phyloP scores from a whole-genome alignment of 495 filamentous ascomycete genomes.

The Letharia lupina region DNA sequence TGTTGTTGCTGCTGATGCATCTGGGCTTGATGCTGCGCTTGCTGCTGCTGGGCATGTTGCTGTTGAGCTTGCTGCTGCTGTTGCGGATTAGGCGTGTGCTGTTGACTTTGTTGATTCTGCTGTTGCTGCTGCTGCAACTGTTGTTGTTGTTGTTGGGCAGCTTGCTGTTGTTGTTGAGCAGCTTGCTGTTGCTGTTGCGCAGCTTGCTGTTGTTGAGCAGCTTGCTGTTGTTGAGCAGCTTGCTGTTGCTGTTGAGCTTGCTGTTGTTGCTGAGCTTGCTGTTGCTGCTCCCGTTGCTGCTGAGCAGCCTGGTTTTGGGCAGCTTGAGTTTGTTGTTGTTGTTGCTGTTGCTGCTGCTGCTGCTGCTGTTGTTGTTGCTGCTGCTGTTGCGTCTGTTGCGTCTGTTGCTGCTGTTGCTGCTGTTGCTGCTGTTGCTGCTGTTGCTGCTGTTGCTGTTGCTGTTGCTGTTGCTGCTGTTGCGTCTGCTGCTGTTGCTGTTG shows the following conservation, averaged over 20 bases:
- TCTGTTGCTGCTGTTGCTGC: conserved; percentile 19
- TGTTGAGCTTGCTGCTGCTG: conserved; percentile 32
- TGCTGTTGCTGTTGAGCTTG: conserved; percentile 38
- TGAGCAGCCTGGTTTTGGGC: conserved; percentile 4
- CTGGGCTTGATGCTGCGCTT: conserved; percentile 35
- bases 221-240: conserved; percentile 25
- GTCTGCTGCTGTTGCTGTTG: conserved; percentile 27
- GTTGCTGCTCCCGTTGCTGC: conserved; percentile 28
- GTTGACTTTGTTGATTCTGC: conserved; percentile 21
- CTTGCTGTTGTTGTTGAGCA: conserved; percentile 17
- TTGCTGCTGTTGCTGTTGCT: conserved; percentile 31
- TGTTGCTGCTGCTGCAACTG: conserved; percentile 26
- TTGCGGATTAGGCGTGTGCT: conserved; percentile 18
- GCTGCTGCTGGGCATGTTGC: conserved; percentile 30
- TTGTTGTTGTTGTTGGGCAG: conserved; percentile 25
- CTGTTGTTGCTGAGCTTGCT: conserved; percentile 34
- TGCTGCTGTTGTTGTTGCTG: conserved; percentile 29
- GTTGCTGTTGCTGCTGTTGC: conserved; percentile 14
- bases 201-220: conserved; percentile 26
- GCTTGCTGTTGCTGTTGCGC: conserved; percentile 20
- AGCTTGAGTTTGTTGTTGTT: background rate
- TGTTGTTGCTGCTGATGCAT: conserved; percentile 37
- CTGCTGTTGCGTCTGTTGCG: conserved; percentile 3
- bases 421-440: conserved; percentile 19
- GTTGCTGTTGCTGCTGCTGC: conserved; percentile 28